Percentiles rank a stretch among this genome's conserved stretches.
Conservation (phyloP, 768 basidiomycete species). For the Trametes gibbosa region DNA sequence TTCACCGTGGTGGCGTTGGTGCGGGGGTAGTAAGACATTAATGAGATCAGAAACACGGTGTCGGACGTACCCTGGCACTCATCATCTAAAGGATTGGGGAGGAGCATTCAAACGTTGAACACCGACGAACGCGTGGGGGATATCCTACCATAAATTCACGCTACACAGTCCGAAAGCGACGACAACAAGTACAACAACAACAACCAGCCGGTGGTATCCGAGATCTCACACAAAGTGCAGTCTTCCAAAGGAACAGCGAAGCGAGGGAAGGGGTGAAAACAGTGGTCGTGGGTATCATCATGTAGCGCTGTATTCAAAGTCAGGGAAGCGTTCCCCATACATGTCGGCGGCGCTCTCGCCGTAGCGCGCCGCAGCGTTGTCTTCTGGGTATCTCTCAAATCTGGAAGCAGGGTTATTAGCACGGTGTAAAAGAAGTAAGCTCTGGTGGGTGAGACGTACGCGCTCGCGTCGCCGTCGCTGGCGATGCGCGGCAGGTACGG, state of each 20-base stretch:
- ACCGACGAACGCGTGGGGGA: too few relatives aligned
- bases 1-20: too few relatives aligned
- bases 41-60: too few relatives aligned
- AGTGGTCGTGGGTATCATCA: background rate
- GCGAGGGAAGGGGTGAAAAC: background rate
- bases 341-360: constrained; percentile 56
- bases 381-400: constrained; percentile 79
- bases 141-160: constrained; percentile 4
- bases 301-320: constrained; percentile 66
- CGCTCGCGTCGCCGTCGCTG: constrained; percentile 94
- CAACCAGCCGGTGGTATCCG: background rate
- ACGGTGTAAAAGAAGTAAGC: background rate
- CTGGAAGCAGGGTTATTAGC: constrained; percentile 34
- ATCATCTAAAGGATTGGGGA: too few relatives aligned
- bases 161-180: background rate
- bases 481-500: constrained; percentile 92
- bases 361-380: constrained; percentile 58
- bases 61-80: too few relatives aligned
- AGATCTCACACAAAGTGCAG: background rate
- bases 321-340: constrained; percentile 69
- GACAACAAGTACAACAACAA: background rate
- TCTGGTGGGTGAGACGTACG: constrained; percentile 47
- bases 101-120: too few relatives aligned
- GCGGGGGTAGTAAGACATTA: too few relatives aligned
- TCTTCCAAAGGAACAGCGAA: background rate